Percentiles rank a stretch among this genome's conserved stretches.
These are phyloP conservation scores for Quillaja saponaria DNA, from an alignment of 306 rosid species.

Conservation along the genomic window DNA sequence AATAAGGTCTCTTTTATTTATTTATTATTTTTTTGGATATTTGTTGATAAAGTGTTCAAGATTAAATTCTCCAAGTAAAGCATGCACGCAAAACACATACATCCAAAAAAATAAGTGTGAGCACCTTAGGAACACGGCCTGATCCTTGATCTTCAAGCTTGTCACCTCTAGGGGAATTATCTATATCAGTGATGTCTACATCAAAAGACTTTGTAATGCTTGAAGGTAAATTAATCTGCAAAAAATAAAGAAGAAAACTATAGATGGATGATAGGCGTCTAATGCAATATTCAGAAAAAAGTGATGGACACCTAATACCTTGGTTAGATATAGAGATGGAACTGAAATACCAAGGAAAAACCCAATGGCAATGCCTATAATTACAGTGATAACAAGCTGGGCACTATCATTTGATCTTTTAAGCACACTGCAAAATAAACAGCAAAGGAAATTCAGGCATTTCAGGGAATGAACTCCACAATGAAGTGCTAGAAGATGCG, in stretches of 20 bases:
- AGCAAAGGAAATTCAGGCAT: conserved; percentile 26
- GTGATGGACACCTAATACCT: conserved; percentile 49
- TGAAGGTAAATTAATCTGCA: conserved; percentile 83
- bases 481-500: conserved; percentile 1
- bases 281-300: conserved; percentile 6
- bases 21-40: neutral
- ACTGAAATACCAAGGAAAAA: conserved; percentile 75
- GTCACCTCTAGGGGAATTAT: conserved; percentile 46
- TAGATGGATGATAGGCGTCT: conserved; percentile 30
- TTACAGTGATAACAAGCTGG: conserved; percentile 55
- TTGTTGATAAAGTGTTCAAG: neutral
- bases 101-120: conserved; percentile 25
- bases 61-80: neutral
- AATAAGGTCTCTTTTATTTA: neutral
- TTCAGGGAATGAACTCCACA: conserved; percentile 16
- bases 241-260: conserved; percentile 23
- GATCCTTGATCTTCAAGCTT: conserved; percentile 61
- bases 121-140: conserved; percentile 62
- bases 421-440: conserved; percentile 40
- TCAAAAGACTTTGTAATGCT: conserved; percentile 65
- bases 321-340: conserved; percentile 55
- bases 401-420: conserved; percentile 67
- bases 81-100: too few relatives aligned
- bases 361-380: conserved; percentile 73
- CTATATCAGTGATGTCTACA: conserved; percentile 57